A percentile compares a stretch with the other conserved stretches of the same genome.
Conservation (phyloP, 495 filamentous ascomycete species). For the Cercophora scortea region DNA sequence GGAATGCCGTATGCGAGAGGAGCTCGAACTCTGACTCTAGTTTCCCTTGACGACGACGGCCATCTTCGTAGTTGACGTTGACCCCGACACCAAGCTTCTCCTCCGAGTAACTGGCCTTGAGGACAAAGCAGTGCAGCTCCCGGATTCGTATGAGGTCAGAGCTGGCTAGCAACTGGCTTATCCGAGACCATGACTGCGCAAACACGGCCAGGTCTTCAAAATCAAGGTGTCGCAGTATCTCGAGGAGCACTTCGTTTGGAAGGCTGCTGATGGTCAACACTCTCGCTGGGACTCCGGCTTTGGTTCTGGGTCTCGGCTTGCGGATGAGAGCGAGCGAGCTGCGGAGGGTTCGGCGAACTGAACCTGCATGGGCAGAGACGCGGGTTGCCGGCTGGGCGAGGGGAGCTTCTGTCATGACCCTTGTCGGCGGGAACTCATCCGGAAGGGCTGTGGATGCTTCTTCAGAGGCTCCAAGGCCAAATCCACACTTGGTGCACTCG, state of each 20-base stretch:
- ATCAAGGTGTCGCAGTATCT: conserved; percentile 29
- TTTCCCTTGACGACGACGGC: conserved; percentile 1
- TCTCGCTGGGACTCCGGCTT: not conserved
- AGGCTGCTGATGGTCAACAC: conserved; percentile 13
- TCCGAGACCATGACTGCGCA: conserved; percentile 27
- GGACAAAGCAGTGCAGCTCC: conserved; percentile 44
- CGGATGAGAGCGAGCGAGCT: too few relatives aligned
- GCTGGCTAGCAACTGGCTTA: conserved; percentile 24
- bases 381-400: too few relatives aligned
- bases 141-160: conserved; percentile 38
- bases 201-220: conserved; percentile 30
- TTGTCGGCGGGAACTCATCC: too few relatives aligned
- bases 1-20: conserved; percentile 33
- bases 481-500: conserved; percentile 3
- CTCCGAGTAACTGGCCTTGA: conserved; percentile 33
- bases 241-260: conserved; percentile 34
- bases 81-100: conserved; percentile 41
- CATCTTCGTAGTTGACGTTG: not conserved
- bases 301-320: not conserved
- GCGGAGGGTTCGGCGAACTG: too few relatives aligned
- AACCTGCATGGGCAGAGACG: too few relatives aligned
- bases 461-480: not conserved
- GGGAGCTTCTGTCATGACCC: too few relatives aligned
- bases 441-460: too few relatives aligned
- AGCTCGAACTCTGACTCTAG: conserved; percentile 44